Base-by-base conservation (phyloP, 202 grass and related monocot species). In the Saccharum hybrid region DNA sequence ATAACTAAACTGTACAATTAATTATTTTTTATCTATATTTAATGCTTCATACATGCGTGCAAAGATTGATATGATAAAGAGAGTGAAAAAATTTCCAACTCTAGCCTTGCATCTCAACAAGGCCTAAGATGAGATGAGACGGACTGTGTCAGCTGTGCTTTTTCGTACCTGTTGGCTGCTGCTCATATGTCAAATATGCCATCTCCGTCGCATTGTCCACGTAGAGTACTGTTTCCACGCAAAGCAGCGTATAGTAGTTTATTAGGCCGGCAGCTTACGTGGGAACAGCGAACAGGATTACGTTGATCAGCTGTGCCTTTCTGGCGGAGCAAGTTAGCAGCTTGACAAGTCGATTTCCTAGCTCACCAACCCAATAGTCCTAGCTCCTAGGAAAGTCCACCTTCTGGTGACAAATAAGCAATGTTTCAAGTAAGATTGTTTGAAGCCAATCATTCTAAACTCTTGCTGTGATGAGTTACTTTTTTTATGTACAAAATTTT, bases 181-280 rank as follows among this genome's bases (percentile, higher is more conserved):
- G 19, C 36, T 59, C 33, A 4, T n/a, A 71, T 42, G 5, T 60
- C 66, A 12, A 42, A 42, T 10, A 70, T 72, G 23, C 45, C 69
- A 65, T 66, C 22, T 56, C 59, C 8, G 34, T 10, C 6, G 60
- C 40, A 54, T 52, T 74, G 74, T 75, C 61, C 70, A 74, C 18
- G 46, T 18, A 65, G 15, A 2, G 59, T 16, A 75, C 69, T 86
- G n/a, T 49, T 76, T 69, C 38, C 28, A 81, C 78, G 71, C 10
- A 79, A 52, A 66, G 18, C 77, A n/a, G 45, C 68, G 2, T 78
- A n/a, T n/a, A n/a, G n/a, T n/a, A 19, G 19, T 78, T 41, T 76
- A 70, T 63, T 51, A 23, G 78, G 85, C 60, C 64, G 72, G 85
- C 85, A 82, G 40, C 52, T 22, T 81, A 76, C 72, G 49, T 61